A percentile compares a stretch with the other conserved stretches of the same genome.
These are phyloP conservation scores for Arxiozyma bovina DNA, from an alignment of 1,139 yeast genomes.

Conservation along the genomic window DNA sequence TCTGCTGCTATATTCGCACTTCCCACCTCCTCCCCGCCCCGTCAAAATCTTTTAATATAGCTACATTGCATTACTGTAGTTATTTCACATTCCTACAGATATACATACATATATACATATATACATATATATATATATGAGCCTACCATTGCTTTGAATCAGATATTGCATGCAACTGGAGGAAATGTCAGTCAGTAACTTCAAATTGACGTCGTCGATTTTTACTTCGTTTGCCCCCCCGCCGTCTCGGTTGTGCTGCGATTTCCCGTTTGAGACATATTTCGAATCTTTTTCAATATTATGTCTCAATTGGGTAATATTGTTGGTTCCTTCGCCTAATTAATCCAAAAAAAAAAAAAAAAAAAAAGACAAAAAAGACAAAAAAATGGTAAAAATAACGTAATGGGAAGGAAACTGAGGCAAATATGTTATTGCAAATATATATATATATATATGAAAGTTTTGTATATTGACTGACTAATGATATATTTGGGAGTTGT, in stretches of 20 bases:
- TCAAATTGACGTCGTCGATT: neutral
- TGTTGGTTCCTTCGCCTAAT: neutral
- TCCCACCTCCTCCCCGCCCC: too few species aligned
- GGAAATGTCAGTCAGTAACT: too few species aligned
- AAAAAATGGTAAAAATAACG: too few species aligned
- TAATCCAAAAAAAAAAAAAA: too few species aligned
- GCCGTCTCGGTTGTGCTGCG: too few species aligned
- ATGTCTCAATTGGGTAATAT: neutral
- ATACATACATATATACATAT: neutral
- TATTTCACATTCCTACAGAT: too few species aligned
- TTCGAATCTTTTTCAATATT: neutral
- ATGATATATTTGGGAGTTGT: too few species aligned
- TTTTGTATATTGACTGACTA: neutral
- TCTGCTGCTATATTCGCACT: neutral
- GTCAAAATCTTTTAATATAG: too few species aligned
- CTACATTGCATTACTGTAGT: neutral
- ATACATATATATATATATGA: too few species aligned
- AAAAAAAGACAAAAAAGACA: neutral
- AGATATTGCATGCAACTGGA: too few species aligned
- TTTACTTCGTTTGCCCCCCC: neutral
- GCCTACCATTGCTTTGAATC: too few species aligned
- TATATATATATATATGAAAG: too few species aligned
- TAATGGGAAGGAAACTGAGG: neutral
- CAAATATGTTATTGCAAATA: neutral
- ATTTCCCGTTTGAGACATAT: neutral